Evolutionary conservation across 208 protist species (phyloP), one percentile per base, ranked within the genome.

Genomic region (Trypanosoma avium): DNA sequence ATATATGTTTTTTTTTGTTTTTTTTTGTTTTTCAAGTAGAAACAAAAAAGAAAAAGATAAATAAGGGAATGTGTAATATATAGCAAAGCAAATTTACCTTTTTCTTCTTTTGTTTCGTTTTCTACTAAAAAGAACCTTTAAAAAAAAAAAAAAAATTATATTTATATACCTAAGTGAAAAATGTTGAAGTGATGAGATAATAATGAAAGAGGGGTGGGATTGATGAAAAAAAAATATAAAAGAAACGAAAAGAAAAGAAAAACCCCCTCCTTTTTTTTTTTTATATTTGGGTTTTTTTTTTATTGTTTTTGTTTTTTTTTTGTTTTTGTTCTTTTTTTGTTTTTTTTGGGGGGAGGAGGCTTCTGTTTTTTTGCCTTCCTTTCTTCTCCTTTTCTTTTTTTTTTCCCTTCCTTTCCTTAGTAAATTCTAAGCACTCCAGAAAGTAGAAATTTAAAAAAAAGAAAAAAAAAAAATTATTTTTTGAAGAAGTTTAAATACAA

Each of bases 221-320:
- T 2, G 17, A 19, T 45, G 33, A 35, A 58, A 33, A 55, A 61
- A 40, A 27, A 49, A 69, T 43, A 63, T 26, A 17, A 40, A 38
- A 26, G 47, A 26, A 66, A 1, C 26, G 65, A 55, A 67, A 56
- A 6, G 45, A 38, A 60, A 53, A 66, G 9, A 59, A 61, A 19
- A 43, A 33, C 15, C 24, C 15, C 38, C 32, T 4, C 32, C 12
- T 61, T 47, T 49, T 68, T 52, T 69, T 52, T 19, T 4, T 27
- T 54, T 35, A 42, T 42, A 42, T 42, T 15, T 27, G 5, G 29
- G 6, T 54, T 33, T 58, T 58, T 58, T 43, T 24, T 58, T 58
- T 58, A 29, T 46, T 15, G 22, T 30, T n/a, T 46, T 2, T 58
- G 32, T 1, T 21, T 27, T 24, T 58, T n/a, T 24, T 30, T 50